phyloP scores from a whole-genome alignment of 23 red algal species.

The Gracilaria caudata region DNA sequence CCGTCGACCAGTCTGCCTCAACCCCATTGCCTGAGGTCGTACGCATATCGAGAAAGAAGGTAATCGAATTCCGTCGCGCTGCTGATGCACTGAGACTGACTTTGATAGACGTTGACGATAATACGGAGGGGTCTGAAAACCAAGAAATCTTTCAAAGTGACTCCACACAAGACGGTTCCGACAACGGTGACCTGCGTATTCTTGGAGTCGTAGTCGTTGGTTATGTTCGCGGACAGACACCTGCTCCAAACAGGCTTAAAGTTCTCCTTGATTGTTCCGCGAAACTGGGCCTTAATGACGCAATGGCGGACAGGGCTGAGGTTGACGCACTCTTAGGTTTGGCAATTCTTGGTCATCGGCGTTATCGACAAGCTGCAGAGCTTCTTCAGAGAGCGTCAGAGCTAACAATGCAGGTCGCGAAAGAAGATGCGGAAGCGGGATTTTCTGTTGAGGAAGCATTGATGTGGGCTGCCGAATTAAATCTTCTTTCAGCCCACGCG shows the following conservation, averaged over 20 bases:
- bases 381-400: slow-evolving; percentile 74
- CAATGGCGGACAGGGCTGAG: slow-evolving; percentile 73
- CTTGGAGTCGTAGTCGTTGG: slow-evolving; percentile 60
- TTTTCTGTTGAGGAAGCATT: slow-evolving; percentile 15
- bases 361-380: slow-evolving; percentile 83
- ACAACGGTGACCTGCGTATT: slow-evolving; percentile 29
- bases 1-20: slow-evolving; percentile 33
- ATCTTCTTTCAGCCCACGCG: slow-evolving; percentile 68
- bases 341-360: slow-evolving; percentile 61
- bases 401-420: slow-evolving; percentile 38
- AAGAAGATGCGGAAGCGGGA: slow-evolving; percentile 35
- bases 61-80: slow-evolving; percentile 52
- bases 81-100: slow-evolving; percentile 58
- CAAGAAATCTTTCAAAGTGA: background rate
- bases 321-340: slow-evolving; percentile 72
- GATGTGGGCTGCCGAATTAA: slow-evolving; percentile 64
- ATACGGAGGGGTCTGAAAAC: background rate
- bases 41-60: slow-evolving; percentile 41
- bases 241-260: slow-evolving; percentile 69
- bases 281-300: slow-evolving; percentile 28
- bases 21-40: background rate
- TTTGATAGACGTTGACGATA: slow-evolving; percentile 50
- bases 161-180: slow-evolving; percentile 26
- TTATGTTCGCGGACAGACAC: slow-evolving; percentile 71
- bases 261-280: slow-evolving; percentile 67